A percentile compares a stretch with the other conserved stretches of the same genome.
phyloP scores from a whole-genome alignment of 2,329 filamentous ascomycete genomes.

The Pestalotiopsis sp. region DNA sequence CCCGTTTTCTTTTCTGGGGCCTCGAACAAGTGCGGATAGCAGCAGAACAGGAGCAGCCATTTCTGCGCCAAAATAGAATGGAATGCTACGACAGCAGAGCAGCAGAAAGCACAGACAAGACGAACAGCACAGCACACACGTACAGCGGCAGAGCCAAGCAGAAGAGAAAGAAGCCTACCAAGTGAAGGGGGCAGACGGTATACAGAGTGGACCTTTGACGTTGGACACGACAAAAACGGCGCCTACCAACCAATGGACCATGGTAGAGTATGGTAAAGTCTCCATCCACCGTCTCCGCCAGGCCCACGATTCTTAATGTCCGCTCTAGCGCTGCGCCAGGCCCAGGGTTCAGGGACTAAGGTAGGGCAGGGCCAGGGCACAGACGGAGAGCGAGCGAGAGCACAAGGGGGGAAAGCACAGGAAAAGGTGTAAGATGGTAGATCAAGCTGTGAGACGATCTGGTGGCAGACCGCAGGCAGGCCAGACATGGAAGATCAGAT shows the following conservation, averaged over 20 bases:
- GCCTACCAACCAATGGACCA: neutral
- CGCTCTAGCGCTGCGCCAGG: neutral
- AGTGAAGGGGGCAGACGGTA: slow-evolving; percentile 1
- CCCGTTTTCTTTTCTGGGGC: neutral
- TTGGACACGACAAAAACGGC: slow-evolving; percentile 6
- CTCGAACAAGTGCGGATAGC: neutral
- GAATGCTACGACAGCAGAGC: neutral
- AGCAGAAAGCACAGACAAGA: neutral
- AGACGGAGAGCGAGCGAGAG: neutral
- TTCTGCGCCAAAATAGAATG: neutral
- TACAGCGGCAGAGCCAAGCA: neutral
- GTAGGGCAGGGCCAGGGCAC: neutral
- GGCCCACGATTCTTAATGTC: neutral
- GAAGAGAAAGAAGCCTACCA: slow-evolving; percentile 7
- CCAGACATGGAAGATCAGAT: neutral
- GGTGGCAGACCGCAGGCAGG: neutral
- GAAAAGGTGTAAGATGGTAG: neutral
- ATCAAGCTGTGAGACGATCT: neutral
- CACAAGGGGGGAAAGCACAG: neutral
- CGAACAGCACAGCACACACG: neutral
- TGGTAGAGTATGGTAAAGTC: neutral
- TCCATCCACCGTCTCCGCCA: neutral
- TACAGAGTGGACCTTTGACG: slow-evolving; percentile 8
- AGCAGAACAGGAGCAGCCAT: neutral
- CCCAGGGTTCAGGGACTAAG: neutral